A percentile compares a stretch with the other conserved stretches of the same genome.
Evolutionary conservation across 164 flowering plant species (phyloP).

Genomic region (Annona cherimola): DNA sequence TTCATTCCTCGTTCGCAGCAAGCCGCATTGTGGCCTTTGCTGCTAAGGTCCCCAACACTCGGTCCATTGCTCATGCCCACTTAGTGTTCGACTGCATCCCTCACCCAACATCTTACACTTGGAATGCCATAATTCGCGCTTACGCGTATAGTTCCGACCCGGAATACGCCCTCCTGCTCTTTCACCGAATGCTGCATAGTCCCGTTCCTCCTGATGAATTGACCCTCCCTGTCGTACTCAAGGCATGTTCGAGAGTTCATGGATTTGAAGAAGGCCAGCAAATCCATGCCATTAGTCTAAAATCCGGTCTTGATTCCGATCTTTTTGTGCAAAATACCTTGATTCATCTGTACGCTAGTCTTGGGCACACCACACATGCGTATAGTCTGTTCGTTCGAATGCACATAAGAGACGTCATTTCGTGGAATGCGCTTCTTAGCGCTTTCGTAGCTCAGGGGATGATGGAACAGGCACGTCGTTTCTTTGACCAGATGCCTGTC

Average conservation of each 20-base stretch:
- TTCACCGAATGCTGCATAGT: constrained; percentile 24
- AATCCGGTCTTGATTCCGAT: constrained; percentile 23
- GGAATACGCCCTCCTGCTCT: constrained; percentile 16
- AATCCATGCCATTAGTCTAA: constrained; percentile 27
- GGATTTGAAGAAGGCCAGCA: constrained; percentile 26
- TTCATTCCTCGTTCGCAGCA: constrained; percentile 20
- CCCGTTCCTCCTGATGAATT: constrained; percentile 26
- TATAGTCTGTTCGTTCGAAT: constrained; percentile 29
- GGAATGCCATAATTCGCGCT: constrained; percentile 36
- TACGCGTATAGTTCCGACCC: constrained; percentile 31
- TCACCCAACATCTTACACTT: constrained; percentile 27
- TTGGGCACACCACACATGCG: constrained; percentile 18
- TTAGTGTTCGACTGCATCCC: constrained; percentile 21
- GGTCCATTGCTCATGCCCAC: constrained; percentile 24
- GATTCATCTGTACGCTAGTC: constrained; percentile 25
- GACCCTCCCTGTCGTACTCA: constrained; percentile 30
- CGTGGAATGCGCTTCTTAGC: constrained; percentile 39
- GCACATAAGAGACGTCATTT: constrained; percentile 24
- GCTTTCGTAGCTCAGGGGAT: constrained; percentile 27
- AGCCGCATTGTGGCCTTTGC: constrained; percentile 25
- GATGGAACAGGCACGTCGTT: constrained; percentile 15
- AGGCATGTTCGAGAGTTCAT: constrained; percentile 26
- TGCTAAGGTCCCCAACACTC: constrained; percentile 7
- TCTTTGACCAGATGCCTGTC: constrained; percentile 42
- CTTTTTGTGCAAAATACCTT: constrained; percentile 28